Evolutionary conservation across 169 alveolate genomes (phyloP), one percentile per base, ranked within the genome.

Genomic region (Toxoplasma gondii): DNA sequence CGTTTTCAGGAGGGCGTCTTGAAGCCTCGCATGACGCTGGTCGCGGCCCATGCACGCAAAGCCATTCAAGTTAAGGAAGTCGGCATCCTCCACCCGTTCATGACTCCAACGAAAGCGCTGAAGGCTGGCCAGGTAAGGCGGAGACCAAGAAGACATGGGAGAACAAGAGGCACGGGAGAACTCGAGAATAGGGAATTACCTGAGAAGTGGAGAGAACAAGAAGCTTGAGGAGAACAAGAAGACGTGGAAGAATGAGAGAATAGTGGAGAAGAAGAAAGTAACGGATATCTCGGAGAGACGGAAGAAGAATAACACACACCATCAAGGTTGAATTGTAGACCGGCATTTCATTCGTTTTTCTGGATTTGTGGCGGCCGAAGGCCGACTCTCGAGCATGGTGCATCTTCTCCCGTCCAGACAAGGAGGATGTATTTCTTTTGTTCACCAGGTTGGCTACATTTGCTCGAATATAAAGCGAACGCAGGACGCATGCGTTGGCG

Each of bases 401-500:
- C 58, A 49, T 49, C 58, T 49, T 12, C 58, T 49, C 58, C 22
- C 22, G 58, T n/a, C n/a, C n/a, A n/a, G n/a, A n/a, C n/a, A n/a
- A n/a, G n/a, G n/a, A n/a, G n/a, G n/a, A n/a, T n/a, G n/a, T n/a
- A n/a, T n/a, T n/a, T n/a, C n/a, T n/a, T n/a, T n/a, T n/a, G n/a
- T n/a, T n/a, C 29, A 69, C 88, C 45, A 86, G 94, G 88, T 82
- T 70, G 74, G 96, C 78, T 49, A 88, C 92, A 41, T 91, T 91
- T 83, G 82, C 87, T 34, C 92, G 91, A 88, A 82, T 78, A 70
- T 95, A 31, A 64, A 81, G 82, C 80, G 69, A 49, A 64, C 93
- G 36, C 36, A 91, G 44, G 88, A 69, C 64, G 58, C 58, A 45
- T 87, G 86, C 43, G 90, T 92, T 19, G 96, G 92, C 43, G 95